phyloP scores from a whole-genome alignment of 1,139 yeast genomes.

The Geotrichum siamense region DNA sequence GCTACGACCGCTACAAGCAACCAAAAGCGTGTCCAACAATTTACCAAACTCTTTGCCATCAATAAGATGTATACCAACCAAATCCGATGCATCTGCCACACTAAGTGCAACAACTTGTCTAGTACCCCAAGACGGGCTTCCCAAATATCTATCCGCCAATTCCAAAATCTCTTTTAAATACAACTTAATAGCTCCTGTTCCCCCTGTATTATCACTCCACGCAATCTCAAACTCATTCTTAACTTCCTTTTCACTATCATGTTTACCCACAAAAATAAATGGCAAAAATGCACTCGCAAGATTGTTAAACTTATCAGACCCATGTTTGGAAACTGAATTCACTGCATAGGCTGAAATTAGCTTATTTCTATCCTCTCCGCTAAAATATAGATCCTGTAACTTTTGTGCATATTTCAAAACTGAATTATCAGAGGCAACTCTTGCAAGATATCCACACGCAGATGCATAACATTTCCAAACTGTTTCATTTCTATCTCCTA shows the following conservation, averaged over 20 bases:
- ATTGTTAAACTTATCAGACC: slow-evolving; percentile 60
- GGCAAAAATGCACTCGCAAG: slow-evolving; percentile 68
- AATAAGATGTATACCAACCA: slow-evolving; percentile 19
- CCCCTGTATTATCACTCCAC: slow-evolving; percentile 80
- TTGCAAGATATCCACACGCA: slow-evolving; percentile 72
- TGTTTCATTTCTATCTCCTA: slow-evolving; percentile 64
- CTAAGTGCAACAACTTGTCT: slow-evolving; percentile 69
- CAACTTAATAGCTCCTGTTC: slow-evolving; percentile 59
- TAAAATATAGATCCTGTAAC: slow-evolving; percentile 55
- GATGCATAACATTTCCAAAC: slow-evolving; percentile 71
- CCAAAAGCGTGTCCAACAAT: slow-evolving; percentile 50
- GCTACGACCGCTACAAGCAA: slow-evolving; percentile 67
- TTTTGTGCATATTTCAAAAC: slow-evolving; percentile 49
- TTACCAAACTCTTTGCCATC: slow-evolving; percentile 24
- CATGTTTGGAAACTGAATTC: slow-evolving; percentile 60
- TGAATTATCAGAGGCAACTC: slow-evolving; percentile 50
- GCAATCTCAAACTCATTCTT: slow-evolving; percentile 49
- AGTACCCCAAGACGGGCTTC: slow-evolving; percentile 52
- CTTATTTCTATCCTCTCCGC: slow-evolving; percentile 45
- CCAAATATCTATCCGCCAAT: slow-evolving; percentile 41
- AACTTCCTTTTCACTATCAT: slow-evolving; percentile 50
- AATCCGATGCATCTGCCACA: slow-evolving; percentile 53
- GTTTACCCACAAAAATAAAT: slow-evolving; percentile 67
- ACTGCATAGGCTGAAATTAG: slow-evolving; percentile 55
- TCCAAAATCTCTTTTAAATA: slow-evolving; percentile 65